These are phyloP conservation scores for Annulohypoxylon bovei DNA, from an alignment of 495 filamentous ascomycete genomes.

Conservation along the genomic window DNA sequence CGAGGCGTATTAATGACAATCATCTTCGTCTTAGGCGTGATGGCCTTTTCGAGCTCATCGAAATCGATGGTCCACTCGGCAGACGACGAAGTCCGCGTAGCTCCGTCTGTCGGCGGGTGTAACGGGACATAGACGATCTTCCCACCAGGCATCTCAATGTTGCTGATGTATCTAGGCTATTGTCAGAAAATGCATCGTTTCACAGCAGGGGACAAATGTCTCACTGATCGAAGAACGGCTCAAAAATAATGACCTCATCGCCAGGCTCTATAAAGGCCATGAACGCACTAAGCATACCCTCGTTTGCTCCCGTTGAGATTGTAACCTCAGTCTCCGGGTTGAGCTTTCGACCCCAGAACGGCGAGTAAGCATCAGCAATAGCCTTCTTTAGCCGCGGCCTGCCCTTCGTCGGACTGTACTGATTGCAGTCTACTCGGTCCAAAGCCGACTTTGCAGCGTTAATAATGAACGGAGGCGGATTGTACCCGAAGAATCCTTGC, in stretches of 20 bases:
- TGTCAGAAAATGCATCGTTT: not conserved
- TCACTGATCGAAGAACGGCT: conserved; percentile 98
- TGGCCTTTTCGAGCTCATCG: conserved; percentile 80
- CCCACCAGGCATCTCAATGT: conserved; percentile 97
- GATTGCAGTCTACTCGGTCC: conserved; percentile 95
- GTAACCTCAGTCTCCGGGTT: conserved; percentile 92
- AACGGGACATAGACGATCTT: conserved; percentile 93
- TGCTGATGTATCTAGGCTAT: conserved; percentile 79
- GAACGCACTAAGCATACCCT: conserved; percentile 96
- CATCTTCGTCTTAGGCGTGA: conserved; percentile 91
- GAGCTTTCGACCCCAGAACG: conserved; percentile 79
- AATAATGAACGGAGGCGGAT: conserved; percentile 90
- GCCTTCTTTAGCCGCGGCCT: conserved; percentile 90
- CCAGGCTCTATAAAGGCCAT: conserved; percentile 96
- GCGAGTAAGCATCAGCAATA: conserved; percentile 87
- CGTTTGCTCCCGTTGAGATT: conserved; percentile 96
- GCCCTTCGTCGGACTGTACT: conserved; percentile 96
- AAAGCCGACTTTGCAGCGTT: conserved; percentile 90
- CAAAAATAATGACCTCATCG: conserved; percentile 97
- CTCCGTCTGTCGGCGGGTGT: conserved; percentile 88
- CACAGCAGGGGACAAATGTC: conserved; percentile 34
- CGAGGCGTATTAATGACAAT: conserved; percentile 81
- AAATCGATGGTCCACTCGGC: conserved; percentile 91
- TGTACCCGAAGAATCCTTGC: conserved; percentile 98
- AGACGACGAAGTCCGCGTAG: conserved; percentile 79